Evolutionary conservation across 2,329 filamentous ascomycete genomes (phyloP).

Genomic region (Penicillium sp.): DNA sequence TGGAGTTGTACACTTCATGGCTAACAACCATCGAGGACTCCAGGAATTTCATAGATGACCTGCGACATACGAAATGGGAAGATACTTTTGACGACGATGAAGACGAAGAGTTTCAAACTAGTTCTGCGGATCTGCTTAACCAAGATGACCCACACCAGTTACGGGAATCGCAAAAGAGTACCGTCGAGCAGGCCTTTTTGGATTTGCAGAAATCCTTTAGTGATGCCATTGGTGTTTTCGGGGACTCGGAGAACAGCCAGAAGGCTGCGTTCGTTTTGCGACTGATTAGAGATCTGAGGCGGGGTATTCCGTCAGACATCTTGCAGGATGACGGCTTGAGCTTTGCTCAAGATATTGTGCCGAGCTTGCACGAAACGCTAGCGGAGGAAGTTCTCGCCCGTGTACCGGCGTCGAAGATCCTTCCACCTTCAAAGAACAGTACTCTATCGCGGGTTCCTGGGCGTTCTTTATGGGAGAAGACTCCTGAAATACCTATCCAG

Average conservation of each 20-base stretch:
- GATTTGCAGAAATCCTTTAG: constrained; percentile 47
- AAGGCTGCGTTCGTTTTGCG: constrained; percentile 63
- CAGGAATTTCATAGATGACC: constrained; percentile 28
- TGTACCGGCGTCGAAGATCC: constrained; percentile 44
- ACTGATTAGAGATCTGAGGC: constrained; percentile 68
- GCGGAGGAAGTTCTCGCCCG: constrained; percentile 49
- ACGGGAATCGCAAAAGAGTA: constrained; percentile 55
- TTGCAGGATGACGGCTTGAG: constrained; percentile 28
- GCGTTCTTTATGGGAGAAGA: constrained; percentile 74
- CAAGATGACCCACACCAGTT: constrained; percentile 66
- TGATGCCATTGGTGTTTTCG: constrained; percentile 46
- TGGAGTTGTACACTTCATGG: constrained; percentile 68
- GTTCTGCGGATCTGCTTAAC: constrained; percentile 52
- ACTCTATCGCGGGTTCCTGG: constrained; percentile 47
- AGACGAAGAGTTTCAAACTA: constrained; percentile 31
- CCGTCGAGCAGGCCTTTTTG: constrained; percentile 55
- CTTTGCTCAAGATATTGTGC: constrained; percentile 61
- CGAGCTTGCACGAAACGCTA: constrained; percentile 61
- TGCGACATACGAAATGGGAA: constrained; percentile 34
- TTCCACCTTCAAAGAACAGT: constrained; percentile 25
- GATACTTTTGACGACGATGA: constrained; percentile 38
- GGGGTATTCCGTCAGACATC: constrained; percentile 55
- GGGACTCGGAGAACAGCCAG: constrained; percentile 46
- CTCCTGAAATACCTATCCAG: constrained; percentile 69
- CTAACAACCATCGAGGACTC: constrained; percentile 61